Conservation (phyloP, 169 alveolate genomes). For the Theileria annulata region DNA sequence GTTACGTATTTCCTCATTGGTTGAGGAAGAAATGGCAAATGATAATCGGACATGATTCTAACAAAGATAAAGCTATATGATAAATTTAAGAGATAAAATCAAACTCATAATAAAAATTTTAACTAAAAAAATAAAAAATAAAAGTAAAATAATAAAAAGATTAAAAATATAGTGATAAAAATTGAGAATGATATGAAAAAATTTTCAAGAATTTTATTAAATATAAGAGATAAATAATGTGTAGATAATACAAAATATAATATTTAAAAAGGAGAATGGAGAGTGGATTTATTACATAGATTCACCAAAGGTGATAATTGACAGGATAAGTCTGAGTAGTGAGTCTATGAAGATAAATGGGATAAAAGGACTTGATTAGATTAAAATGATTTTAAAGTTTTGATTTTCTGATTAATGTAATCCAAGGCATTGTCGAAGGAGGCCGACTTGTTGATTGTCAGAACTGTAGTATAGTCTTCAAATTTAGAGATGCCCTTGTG, state of each 20-base stretch:
- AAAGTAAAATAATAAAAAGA: not conserved
- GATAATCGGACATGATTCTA: conserved; percentile 33
- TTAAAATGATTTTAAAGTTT: conserved; percentile 21
- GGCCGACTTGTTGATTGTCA: conserved; percentile 33
- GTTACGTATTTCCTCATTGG: conserved; percentile 28
- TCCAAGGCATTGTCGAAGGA: conserved; percentile 24
- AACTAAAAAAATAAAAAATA: not conserved
- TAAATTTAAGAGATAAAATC: not conserved
- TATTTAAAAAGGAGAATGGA: not conserved
- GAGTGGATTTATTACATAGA: conserved; percentile 2
- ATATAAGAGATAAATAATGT: not conserved
- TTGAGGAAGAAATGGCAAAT: conserved; percentile 43
- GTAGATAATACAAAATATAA: not conserved
- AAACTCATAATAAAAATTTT: not conserved
- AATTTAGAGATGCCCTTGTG: conserved; percentile 39
- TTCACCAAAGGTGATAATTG: conserved; percentile 26
- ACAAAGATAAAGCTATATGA: not conserved
- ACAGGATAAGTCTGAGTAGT: conserved; percentile 14
- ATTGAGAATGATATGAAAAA: too few relatives aligned
- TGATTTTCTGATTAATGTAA: conserved; percentile 36
- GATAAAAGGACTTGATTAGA: conserved; percentile 18
- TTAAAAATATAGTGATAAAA: not conserved
- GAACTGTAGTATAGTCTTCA: conserved; percentile 50
- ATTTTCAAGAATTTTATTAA: not conserved
- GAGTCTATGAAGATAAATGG: conserved; percentile 37